These are phyloP conservation scores for Diplotaxis tenuifolia DNA, from an alignment of 345 rosid genomes.

Conservation along the genomic window DNA sequence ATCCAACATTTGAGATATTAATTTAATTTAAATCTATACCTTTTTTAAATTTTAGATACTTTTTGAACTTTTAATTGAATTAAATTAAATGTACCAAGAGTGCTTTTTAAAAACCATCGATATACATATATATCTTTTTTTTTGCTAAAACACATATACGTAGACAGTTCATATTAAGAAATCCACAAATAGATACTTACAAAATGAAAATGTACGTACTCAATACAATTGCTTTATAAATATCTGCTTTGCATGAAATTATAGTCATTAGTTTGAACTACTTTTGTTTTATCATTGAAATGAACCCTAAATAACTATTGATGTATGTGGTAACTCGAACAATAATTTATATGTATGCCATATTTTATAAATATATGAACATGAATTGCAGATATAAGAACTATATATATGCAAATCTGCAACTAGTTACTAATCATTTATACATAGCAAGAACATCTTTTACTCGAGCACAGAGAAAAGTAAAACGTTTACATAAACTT, in stretches of 20 bases:
- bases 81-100: too few relatives aligned
- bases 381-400: not conserved
- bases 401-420: not conserved
- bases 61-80: too few relatives aligned
- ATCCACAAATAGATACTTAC: not conserved
- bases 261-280: not conserved
- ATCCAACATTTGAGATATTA: not conserved
- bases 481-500: constrained; percentile 9
- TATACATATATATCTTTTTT: too few relatives aligned
- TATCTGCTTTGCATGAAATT: not conserved
- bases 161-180: not conserved
- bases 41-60: too few relatives aligned
- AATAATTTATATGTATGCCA: not conserved
- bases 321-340: not conserved
- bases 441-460: not conserved
- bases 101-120: not conserved
- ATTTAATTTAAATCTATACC: too few relatives aligned
- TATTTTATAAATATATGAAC: not conserved
- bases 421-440: too few relatives aligned
- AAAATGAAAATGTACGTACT: not conserved
- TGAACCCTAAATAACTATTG: not conserved
- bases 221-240: not conserved
- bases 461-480: not conserved
- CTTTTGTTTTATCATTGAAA: not conserved
- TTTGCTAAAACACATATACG: too few relatives aligned